Conservation (phyloP, 768 basidiomycete species). For the Candolleomyces efflorescens region DNA sequence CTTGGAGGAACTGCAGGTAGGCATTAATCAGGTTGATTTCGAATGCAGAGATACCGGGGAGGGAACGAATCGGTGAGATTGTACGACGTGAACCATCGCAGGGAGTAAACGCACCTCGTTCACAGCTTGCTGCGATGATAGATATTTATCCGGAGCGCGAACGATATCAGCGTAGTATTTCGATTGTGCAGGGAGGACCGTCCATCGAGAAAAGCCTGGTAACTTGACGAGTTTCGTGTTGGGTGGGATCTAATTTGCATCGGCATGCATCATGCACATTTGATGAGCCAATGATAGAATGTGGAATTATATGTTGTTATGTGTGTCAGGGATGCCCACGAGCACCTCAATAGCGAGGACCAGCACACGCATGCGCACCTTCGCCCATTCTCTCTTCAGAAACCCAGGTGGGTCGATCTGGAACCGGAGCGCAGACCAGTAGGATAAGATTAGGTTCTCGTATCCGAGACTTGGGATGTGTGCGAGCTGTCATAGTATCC, state of each 20-base stretch:
- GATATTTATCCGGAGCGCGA: constrained; percentile 25
- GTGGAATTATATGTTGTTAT: too few relatives aligned
- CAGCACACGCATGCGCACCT: neutral
- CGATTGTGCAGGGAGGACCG: constrained; percentile 9
- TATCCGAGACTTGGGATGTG: neutral
- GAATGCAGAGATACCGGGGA: neutral
- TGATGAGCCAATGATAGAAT: neutral
- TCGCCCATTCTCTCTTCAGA: neutral
- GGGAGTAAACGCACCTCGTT: constrained; percentile 25
- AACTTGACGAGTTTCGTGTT: constrained; percentile 4
- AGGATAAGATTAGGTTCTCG: neutral
- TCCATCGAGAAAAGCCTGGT: constrained; percentile 4
- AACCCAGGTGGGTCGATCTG: neutral
- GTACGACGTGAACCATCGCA: too few relatives aligned
- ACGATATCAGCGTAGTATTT: constrained; percentile 24
- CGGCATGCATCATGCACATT: neutral
- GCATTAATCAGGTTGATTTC: too few relatives aligned
- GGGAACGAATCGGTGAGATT: too few relatives aligned
- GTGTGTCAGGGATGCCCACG: too few relatives aligned
- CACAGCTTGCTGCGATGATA: constrained; percentile 22
- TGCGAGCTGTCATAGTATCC: neutral
- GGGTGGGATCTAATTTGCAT: neutral
- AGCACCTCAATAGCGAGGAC: too few relatives aligned
- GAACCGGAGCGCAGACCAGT: neutral
- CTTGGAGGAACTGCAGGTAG: constrained; percentile 1